Evolutionary conservation across 805 yeast species (phyloP).

Genomic region (Zygotorulaspora chibaensis): DNA sequence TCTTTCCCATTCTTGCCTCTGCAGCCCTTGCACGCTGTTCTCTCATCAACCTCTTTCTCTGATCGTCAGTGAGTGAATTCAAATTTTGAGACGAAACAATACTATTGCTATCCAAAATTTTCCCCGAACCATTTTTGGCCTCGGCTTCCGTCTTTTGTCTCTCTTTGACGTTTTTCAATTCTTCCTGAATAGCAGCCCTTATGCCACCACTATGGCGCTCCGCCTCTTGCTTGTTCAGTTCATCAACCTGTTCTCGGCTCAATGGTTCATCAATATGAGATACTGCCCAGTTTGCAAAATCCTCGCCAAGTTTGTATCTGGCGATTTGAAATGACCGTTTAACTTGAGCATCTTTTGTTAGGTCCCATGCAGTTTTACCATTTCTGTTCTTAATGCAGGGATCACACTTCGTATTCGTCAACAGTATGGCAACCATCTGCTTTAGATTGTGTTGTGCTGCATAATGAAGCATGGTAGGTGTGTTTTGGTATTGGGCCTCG

Average conservation of each 20-base stretch:
- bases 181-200: constrained; percentile 29
- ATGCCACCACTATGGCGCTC: constrained; percentile 40
- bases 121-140: constrained; percentile 38
- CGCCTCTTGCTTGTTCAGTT: constrained; percentile 37
- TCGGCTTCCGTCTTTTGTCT: constrained; percentile 19
- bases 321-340: constrained; percentile 62
- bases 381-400: constrained; percentile 52
- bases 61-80: constrained; percentile 66
- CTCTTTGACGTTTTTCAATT: constrained; percentile 29
- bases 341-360: constrained; percentile 46
- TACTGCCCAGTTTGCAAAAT: constrained; percentile 59
- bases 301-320: constrained; percentile 65
- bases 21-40: constrained; percentile 97
- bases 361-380: constrained; percentile 67
- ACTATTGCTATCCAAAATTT: constrained; percentile 26
- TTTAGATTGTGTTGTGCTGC: constrained; percentile 65
- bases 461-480: constrained; percentile 74
- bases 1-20: constrained; percentile 65
- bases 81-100: constrained; percentile 40
- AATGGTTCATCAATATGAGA: constrained; percentile 63
- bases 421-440: constrained; percentile 59
- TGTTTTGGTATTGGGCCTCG: constrained; percentile 43
- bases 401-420: constrained; percentile 63
- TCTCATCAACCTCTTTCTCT: constrained; percentile 73
- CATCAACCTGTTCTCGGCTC: constrained; percentile 52